These are phyloP conservation scores for Penicillium sclerotiorum DNA, from an alignment of 2,329 filamentous ascomycete species.

Conservation along the genomic window DNA sequence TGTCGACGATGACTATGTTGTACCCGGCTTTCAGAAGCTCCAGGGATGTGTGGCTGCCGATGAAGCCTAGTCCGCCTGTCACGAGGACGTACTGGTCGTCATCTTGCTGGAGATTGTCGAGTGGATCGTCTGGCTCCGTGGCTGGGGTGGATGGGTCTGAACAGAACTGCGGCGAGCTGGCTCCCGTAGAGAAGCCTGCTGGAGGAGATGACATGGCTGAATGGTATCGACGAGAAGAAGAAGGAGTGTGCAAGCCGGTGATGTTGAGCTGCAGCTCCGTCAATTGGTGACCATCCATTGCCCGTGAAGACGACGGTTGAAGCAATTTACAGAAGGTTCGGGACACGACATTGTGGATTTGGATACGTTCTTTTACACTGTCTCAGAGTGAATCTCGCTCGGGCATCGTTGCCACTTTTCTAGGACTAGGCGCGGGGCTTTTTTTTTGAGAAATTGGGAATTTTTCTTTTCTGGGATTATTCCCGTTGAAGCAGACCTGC, in stretches of 20 bases:
- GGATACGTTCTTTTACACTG: conserved; percentile 2
- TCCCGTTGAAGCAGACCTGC: neutral
- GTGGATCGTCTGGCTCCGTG: conserved; percentile 2
- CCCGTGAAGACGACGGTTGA: neutral
- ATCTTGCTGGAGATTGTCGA: neutral
- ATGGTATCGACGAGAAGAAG: neutral
- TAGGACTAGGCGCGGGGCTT: conserved; percentile 1
- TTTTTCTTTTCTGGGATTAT: neutral
- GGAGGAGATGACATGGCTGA: conserved; percentile 5
- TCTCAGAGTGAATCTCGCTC: neutral
- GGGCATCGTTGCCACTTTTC: conserved; percentile 2
- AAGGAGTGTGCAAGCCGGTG: neutral
- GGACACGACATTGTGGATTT: neutral
- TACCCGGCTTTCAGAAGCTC: conserved; percentile 4
- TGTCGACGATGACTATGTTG: conserved; percentile 7
- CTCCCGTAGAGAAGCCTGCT: neutral
- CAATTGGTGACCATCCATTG: conserved; percentile 4
- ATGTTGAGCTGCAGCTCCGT: neutral
- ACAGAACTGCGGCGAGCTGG: conserved; percentile 2
- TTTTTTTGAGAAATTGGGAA: neutral
- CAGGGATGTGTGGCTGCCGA: conserved; percentile 2
- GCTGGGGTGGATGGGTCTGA: conserved; percentile 6
- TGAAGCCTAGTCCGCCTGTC: conserved; percentile 3
- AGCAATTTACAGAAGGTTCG: neutral
- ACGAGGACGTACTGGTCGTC: conserved; percentile 4